Percentiles rank a stretch among this genome's conserved stretches.
phyloP scores from a whole-genome alignment of 78 protist species.

The Parvularia atlantis region DNA sequence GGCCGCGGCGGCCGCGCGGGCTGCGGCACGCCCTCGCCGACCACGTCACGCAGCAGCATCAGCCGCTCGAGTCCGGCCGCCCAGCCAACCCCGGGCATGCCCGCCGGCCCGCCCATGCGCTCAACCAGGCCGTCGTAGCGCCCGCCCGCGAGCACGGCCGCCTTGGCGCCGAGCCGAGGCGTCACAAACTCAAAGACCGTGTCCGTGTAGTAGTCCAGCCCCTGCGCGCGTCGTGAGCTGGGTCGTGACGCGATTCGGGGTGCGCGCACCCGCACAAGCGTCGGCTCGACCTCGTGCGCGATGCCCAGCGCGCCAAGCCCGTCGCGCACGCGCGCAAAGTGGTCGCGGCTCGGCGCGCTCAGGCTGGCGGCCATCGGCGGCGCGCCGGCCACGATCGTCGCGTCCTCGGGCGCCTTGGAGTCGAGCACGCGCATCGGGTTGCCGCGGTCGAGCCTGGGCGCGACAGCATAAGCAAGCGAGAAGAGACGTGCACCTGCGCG shows the following conservation, averaged over 20 bases:
- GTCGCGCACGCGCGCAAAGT: slow-evolving; percentile 13
- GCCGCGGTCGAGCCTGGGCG: no score
- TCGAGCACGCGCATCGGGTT: slow-evolving; percentile 55
- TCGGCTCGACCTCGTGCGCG: slow-evolving; percentile 7
- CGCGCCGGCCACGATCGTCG: slow-evolving; percentile 10
- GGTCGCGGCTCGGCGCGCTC: background rate
- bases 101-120: no score
- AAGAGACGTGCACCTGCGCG: no score
- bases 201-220: slow-evolving; percentile 58
- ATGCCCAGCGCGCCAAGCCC: slow-evolving; percentile 12
- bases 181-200: slow-evolving; percentile 47
- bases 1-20: no score
- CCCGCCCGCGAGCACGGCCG: slow-evolving; percentile 16
- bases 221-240: slow-evolving; percentile 34
- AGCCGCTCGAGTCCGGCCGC: no score
- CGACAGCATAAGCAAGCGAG: no score
- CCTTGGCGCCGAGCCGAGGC: background rate
- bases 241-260: no score
- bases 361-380: slow-evolving; percentile 17
- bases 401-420: slow-evolving; percentile 34
- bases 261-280: no score
- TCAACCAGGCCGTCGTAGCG: slow-evolving; percentile 30
- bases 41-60: no score
- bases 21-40: no score
- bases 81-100: no score